Base-by-base conservation (phyloP, 768 basidiomycete species). In the Plicaturopsis crispa region DNA sequence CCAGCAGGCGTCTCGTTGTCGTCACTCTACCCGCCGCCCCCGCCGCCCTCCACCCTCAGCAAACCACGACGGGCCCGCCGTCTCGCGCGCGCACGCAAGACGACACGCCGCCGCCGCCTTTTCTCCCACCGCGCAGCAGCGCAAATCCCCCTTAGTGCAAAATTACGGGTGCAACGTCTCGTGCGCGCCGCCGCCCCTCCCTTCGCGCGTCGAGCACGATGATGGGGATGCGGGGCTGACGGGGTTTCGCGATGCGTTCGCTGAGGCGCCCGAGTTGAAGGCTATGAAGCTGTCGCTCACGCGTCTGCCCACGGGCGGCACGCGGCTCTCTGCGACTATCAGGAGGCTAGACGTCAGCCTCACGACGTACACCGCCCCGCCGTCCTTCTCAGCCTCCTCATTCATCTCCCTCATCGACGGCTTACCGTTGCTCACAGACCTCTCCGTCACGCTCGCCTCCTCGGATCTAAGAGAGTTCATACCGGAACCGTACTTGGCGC, bases 391-490 rank as follows among this genome's bases (percentile, higher is more conserved):
- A 10, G 42, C 50, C 3, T 14, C 34, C 4, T 30, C 43, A 0
- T 31, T 53, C 23, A 24, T 57, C 19, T 17, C 38, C 22, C 44
- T 70, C 31, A 51, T 79, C 5, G 55, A 61, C 17, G 51, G 48
- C 22, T 60, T 76, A 19, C 57, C 62, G 4, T 35, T 45, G 13
- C 62, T 78, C n/a, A 52, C 59, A 36, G 34, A 49, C 3, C 54
- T 78, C 34, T 62, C 60, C 3, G 44, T 79, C 18, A 57, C 61
- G 14, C 52, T 73, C 24, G 59, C 62, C 5, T 31, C 39, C n/a
- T 19, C 40, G 3, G 54, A 54, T 42, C 50, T 51, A 31, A 51
- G 49, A 28, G 38, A 48, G 24, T 57, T 54, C 39, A 42, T 54
- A 3, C 34, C 18, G 28, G n/a, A n/a, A n/a, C 36, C 14, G 11